These are phyloP conservation scores for Pholiota conissans DNA, from an alignment of 768 basidiomycete species.

Conservation along the genomic window DNA sequence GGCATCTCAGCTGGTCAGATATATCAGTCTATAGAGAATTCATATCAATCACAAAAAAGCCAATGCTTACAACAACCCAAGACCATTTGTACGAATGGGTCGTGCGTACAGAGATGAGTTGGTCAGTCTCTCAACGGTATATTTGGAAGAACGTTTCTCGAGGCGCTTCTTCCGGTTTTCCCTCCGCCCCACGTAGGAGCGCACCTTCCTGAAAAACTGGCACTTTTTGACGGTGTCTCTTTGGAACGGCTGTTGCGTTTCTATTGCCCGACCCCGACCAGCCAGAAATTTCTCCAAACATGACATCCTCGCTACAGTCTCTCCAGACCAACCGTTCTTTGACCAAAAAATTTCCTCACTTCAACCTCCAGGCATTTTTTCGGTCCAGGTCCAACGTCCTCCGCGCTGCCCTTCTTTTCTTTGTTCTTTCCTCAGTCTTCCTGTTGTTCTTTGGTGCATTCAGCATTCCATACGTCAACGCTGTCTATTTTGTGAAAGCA, in stretches of 20 bases:
- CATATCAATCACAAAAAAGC: not conserved
- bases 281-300: not conserved
- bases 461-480: conserved; percentile 4
- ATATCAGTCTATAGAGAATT: not conserved
- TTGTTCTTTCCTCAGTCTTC: not conserved
- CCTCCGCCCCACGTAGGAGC: not conserved
- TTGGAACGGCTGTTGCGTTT: not conserved
- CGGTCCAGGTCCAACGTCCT: not conserved
- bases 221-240: not conserved
- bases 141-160: not conserved
- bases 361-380: not conserved
- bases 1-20: not conserved
- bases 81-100: not conserved
- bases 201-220: not conserved
- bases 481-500: conserved; percentile 2
- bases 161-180: not conserved
- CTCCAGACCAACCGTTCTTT: not conserved
- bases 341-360: not conserved
- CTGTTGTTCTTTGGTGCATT: conserved; percentile 1
- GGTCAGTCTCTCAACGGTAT: not conserved
- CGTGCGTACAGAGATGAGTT: not conserved
- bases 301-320: not conserved
- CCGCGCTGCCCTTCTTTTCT: not conserved
- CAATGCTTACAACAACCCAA: not conserved
- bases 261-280: not conserved